These are phyloP conservation scores for Neonectria punicea DNA, from an alignment of 2,329 filamentous ascomycete species.

Conservation along the genomic window DNA sequence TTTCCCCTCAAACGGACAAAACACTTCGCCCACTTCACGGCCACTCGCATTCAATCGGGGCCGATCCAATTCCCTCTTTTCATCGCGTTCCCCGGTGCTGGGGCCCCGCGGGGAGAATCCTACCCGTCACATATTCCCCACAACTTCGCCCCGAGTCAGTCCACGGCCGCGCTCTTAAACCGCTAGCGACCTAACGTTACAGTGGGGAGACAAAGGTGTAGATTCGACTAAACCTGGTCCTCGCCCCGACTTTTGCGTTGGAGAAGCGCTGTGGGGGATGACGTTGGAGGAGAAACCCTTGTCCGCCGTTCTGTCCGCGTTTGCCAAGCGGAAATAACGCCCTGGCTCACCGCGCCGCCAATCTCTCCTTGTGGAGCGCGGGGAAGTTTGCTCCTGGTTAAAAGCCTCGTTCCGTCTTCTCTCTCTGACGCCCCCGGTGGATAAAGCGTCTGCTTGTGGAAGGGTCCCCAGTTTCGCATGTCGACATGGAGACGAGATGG, in stretches of 20 bases:
- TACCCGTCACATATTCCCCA: conserved; percentile 7
- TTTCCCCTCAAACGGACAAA: not conserved
- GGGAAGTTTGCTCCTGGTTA: conserved; percentile 23
- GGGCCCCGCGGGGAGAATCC: conserved; percentile 21
- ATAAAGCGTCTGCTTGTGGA: conserved; percentile 13
- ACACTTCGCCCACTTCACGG: not conserved
- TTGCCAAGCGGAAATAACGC: no score
- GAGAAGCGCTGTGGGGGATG: not conserved
- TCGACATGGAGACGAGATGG: conserved; percentile 16
- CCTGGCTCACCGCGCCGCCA: conserved; percentile 3
- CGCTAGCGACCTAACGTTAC: no score
- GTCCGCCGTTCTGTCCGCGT: conserved; percentile 11
- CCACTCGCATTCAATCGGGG: conserved; percentile 12
- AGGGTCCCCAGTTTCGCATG: not conserved
- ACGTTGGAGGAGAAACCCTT: not conserved
- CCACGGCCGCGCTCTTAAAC: no score
- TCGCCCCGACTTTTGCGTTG: no score
- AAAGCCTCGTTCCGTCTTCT: not conserved
- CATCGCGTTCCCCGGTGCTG: not conserved
- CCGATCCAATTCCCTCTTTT: not conserved
- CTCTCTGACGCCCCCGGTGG: not conserved
- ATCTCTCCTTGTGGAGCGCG: conserved; percentile 8
- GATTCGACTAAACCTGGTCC: no score
- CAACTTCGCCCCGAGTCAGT: not conserved
- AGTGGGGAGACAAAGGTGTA: no score